A percentile compares a stretch with the other conserved stretches of the same genome.
Conservation (phyloP, 1,284 basidiomycete genomes). For the Apiotrichum sp. region DNA sequence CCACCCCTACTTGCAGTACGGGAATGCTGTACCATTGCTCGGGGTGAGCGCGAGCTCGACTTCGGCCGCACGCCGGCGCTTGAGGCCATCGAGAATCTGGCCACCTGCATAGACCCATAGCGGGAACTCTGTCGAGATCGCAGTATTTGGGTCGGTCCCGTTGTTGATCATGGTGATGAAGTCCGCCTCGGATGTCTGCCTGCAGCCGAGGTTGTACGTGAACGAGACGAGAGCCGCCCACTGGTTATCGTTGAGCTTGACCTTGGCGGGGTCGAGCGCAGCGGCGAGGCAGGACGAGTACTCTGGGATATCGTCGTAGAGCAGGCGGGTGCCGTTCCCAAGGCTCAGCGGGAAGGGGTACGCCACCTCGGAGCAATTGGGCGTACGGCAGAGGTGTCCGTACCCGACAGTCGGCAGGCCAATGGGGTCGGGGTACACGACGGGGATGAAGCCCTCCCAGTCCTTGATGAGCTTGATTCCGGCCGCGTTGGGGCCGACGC, state of each 20-base stretch:
- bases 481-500: conserved; percentile 4
- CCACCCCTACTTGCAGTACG: no score
- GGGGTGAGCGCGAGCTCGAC: background rate
- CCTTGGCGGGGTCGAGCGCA: background rate
- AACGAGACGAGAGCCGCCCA: background rate
- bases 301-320: conserved; percentile 5
- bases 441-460: conserved; percentile 7
- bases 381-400: conserved; percentile 10
- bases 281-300: conserved; percentile 9
- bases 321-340: conserved; percentile 1
- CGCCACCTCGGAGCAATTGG: background rate
- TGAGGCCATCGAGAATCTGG: background rate
- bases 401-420: conserved; percentile 13
- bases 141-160: background rate
- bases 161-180: background rate
- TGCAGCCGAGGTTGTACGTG: conserved; percentile 1
- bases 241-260: conserved; percentile 3
- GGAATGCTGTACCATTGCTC: no score
- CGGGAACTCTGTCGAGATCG: background rate
- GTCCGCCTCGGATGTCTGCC: background rate
- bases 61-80: background rate
- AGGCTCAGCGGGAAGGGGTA: conserved; percentile 7
- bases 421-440: conserved; percentile 4
- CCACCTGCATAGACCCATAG: background rate
- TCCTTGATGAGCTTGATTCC: conserved; percentile 8